Base-by-base conservation (phyloP, 805 yeast genomes). In the Lipomyces oligophaga region DNA sequence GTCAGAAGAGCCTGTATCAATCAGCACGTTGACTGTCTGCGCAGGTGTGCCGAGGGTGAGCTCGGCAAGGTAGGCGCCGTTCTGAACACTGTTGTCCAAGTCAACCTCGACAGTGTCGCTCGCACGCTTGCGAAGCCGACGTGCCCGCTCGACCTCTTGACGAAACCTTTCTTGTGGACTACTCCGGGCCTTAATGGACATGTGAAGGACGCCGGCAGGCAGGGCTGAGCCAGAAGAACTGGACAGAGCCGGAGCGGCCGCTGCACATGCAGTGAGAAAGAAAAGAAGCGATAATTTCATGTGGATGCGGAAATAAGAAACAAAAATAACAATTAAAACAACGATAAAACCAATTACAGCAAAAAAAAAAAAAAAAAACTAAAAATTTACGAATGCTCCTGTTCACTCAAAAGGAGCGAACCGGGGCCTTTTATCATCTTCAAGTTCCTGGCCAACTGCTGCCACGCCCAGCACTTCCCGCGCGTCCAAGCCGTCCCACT, bases 1-100 rank as follows among this genome's bases (percentile, higher is more conserved):
- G 59, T 83, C 90, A 2, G 83, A 72, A 0, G 88, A 81, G 2
- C 90, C 93, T 1, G 90, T 83, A 62, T 84, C 94, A 19, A 84
- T 63, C 36, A 78, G 63, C 5, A 81, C 79, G 2, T 67, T 66
- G 6, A 82, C 68, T 3, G 66, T 60, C 54, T 81, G 81, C 2
- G 66, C 58, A 3, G 78, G 73, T 0, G 86, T 76, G 6, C 93
- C 93, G 5, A 84, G 45, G 25, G 59, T 27, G 32, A 68, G 49
- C 22, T 52, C 50, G 7, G 65, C 58, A 25, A 59, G 44, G 55
- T 65, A 66, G 44, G 55, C 58, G 36, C 56, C 56, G 6, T 40
- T n/a, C 5, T 56, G 38, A 44, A 46, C 42, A 22, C 52, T 34
- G 58, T 66, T 63, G 15, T 44, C 44, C 21, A 66, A 48, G 33